Base-by-base conservation (phyloP, 78 protist species). In the Pelomyxa schiedti region DNA sequence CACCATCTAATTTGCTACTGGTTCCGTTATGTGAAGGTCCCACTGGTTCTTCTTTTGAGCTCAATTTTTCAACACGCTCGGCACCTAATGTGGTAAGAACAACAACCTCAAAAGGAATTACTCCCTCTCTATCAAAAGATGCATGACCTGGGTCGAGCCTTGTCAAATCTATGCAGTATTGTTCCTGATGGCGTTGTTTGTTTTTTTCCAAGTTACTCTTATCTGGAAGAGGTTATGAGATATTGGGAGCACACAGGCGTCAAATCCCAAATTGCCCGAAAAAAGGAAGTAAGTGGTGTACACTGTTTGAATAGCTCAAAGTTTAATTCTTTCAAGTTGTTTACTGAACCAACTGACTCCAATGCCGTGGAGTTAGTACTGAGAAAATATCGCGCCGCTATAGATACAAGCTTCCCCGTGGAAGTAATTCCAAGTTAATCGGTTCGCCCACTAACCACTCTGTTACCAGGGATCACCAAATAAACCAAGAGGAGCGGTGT, bases 181-280 rank as follows among this genome's bases (percentile, higher is more conserved):
- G 86, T 85, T 1, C 92, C 93, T 6, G 82, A 42, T 39, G 95
- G 95, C 8, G n/a, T 89, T 8, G 88, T 91, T 3, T 39, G 66
- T 36, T 91, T 90, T 77, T 68, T 81, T 35, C 81, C 91, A 28
- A 90, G 94, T 0, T 91, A 88, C 66, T 70, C 26, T 24, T 78
- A 63, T 39, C 72, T 24, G 37, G 65, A 47, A 28, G 7, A 8
- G 2, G 74, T 80, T 7, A 8, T 30, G 24, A 41, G 66, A 1
- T 41, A 4, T 22, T 73, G 77, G 78, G 16, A 40, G 66, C 5
- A 5, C 4, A 7, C 4, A 3, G 83, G 72, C 68, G 28, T 69
- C 26, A 8, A 41, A 58, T 7, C 9, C 8, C 26, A 16, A 8
- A 8, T 73, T 3, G 35, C 26, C 22, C 24, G 41, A 30, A 73